Conservation (phyloP, 139 green algal genomes). For the Edaphochlamys debaryana region DNA sequence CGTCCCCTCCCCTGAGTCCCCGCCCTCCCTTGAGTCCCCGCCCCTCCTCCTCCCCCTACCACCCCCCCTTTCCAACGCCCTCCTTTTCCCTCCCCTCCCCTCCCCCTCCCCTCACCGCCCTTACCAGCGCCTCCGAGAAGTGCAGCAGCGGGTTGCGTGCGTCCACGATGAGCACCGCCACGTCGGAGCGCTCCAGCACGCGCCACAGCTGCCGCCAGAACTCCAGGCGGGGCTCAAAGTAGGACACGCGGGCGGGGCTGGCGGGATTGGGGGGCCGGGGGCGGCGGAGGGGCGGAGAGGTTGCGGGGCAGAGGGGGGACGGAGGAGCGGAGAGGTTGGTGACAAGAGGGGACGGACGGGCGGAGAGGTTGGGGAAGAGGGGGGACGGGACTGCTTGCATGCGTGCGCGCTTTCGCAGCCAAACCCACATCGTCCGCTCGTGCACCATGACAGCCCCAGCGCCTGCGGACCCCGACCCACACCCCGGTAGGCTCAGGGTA, state of each 20-base stretch:
- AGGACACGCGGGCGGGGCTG: conserved; percentile 46
- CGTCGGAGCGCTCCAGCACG: conserved; percentile 69
- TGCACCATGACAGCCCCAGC: no score
- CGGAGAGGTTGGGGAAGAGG: background rate
- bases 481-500: no score
- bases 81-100: no score
- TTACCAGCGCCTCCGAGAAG: conserved; percentile 45
- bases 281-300: no score
- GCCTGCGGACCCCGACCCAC: no score
- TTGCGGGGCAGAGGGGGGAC: background rate
- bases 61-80: no score
- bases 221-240: conserved; percentile 70
- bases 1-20: no score
- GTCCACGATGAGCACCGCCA: conserved; percentile 70
- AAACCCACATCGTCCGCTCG: no score
- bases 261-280: background rate
- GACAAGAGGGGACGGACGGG: background rate
- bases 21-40: no score
- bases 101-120: no score
- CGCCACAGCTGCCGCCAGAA: conserved; percentile 81
- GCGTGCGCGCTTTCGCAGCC: background rate
- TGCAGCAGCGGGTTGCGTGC: conserved; percentile 60
- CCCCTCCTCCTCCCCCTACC: no score
- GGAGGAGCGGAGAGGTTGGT: background rate
- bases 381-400: no score